A percentile compares a stretch with the other conserved stretches of the same genome.
Evolutionary conservation across 179 eudicot genomes (phyloP).

Genomic region (Drosera spatulata): DNA sequence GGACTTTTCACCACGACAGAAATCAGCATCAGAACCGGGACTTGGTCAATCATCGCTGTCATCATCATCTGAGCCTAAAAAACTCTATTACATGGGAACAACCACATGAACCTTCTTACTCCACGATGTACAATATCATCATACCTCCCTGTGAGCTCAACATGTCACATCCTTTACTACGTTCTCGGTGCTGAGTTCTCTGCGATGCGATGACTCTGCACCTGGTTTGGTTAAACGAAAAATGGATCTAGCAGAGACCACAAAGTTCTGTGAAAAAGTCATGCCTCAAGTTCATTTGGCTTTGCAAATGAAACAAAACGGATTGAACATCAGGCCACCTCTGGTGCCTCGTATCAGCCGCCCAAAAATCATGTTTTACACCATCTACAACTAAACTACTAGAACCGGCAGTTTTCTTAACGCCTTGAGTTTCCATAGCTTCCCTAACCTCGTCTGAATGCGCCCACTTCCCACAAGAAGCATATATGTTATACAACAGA

Average conservation of each 20-base stretch:
- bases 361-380: background rate
- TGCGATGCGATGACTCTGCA: too few relatives aligned
- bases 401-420: constrained; percentile 8
- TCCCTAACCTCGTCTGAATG: constrained; percentile 9
- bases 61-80: too few relatives aligned
- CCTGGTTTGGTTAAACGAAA: background rate
- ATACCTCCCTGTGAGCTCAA: too few relatives aligned
- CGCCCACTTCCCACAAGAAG: constrained; percentile 10
- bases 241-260: background rate
- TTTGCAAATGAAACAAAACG: background rate
- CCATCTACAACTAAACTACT: constrained; percentile 7
- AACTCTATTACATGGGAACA: too few relatives aligned
- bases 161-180: too few relatives aligned
- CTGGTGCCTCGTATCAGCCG: constrained; percentile 1
- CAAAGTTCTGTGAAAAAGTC: background rate
- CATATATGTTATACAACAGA: constrained; percentile 7
- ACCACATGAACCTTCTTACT: too few relatives aligned
- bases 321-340: background rate
- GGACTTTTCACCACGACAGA: too few relatives aligned
- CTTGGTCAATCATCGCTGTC: too few relatives aligned
- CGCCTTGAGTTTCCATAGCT: constrained; percentile 4
- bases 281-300: background rate
- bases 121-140: too few relatives aligned
- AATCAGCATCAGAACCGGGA: too few relatives aligned
- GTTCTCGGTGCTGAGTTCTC: too few relatives aligned